These are phyloP conservation scores for Verticillium nonalfalfae DNA, from an alignment of 2,329 filamentous ascomycete species.

Conservation along the genomic window DNA sequence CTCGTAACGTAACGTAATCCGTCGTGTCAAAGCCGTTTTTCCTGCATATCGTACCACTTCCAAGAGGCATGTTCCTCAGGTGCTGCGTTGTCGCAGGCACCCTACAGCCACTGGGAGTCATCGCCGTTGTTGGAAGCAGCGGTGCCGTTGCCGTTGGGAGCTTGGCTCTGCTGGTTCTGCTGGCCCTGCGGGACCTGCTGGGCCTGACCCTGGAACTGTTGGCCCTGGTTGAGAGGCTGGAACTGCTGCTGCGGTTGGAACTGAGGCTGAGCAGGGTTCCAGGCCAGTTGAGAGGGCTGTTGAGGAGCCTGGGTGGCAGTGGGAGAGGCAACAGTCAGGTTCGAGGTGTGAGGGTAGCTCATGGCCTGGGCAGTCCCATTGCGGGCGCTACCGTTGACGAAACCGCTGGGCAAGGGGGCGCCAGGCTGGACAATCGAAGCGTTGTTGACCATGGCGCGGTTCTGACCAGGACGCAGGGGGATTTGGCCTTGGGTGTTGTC, in stretches of 20 bases:
- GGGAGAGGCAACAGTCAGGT: constrained; percentile 23
- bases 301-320: constrained; percentile 5
- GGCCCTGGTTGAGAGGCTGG: not conserved
- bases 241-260: constrained; percentile 10
- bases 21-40: constrained; percentile 1
- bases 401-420: constrained; percentile 17
- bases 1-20: constrained; percentile 7
- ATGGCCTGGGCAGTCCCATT: constrained; percentile 12
- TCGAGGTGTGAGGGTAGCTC: constrained; percentile 23
- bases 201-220: not conserved
- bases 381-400: constrained; percentile 15
- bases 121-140: constrained; percentile 18
- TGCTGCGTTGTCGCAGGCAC: not conserved
- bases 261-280: constrained; percentile 9
- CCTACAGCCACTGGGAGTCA: constrained; percentile 33
- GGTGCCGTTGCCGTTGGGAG: constrained; percentile 4
- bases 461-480: constrained; percentile 35
- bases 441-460: constrained; percentile 34
- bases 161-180: constrained; percentile 5
- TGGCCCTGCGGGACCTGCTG: constrained; percentile 1
- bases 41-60: constrained; percentile 3
- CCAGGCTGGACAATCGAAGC: constrained; percentile 25
- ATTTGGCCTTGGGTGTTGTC: constrained; percentile 51
- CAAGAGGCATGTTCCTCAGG: not conserved
- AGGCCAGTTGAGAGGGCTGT: constrained; percentile 6